Evolutionary conservation across 805 yeast genomes (phyloP), one percentile per base, ranked within the genome.

Genomic region (Naumovozyma baii): DNA sequence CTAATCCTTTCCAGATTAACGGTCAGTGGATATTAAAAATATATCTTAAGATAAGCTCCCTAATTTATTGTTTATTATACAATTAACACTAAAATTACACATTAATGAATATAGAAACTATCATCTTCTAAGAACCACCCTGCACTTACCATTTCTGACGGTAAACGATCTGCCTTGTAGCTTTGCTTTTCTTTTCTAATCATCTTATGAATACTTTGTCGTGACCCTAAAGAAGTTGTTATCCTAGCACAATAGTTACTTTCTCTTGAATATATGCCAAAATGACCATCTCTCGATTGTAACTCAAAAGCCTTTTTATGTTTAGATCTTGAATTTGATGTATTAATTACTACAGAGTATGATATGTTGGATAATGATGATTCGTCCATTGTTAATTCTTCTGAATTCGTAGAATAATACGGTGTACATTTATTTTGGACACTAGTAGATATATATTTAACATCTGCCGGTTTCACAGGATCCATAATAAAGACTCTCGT

Each of bases 121-220:
- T 50, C 49, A 41, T 51, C 56, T 30, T 53, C 56, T 18, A 46
- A 50, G 15, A 48, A 39, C 9, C 47, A 49, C n/a, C 39, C 46
- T 5, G 36, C 37, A 25, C 44, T 40, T 9, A 41, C 33, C 22
- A 48, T 37, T 25, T 45, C 46, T 14, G 51, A 47, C 16, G 51
- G 51, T 37, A 43, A 29, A 15, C 10, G 26, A 10, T 22, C 26
- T 22, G 26, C 26, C 26, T 22, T 22, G 26, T 22, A 22, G 10
- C 10, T 22, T 22, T 22, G 26, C 26, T 22, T 22, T 22, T 10
- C 26, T 22, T 7, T 7, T 22, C 10, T 22, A 10, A 22, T 22
- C 7, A 22, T 7, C 10, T 22, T 7, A 7, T 22, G 26, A 22
- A 22, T 7, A 7, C 10, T 22, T 22, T 22, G 26, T 22, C 26